Evolutionary conservation across 805 yeast genomes (phyloP), one percentile per base, ranked within the genome.

Genomic region (Metschnikowia henanensis): DNA sequence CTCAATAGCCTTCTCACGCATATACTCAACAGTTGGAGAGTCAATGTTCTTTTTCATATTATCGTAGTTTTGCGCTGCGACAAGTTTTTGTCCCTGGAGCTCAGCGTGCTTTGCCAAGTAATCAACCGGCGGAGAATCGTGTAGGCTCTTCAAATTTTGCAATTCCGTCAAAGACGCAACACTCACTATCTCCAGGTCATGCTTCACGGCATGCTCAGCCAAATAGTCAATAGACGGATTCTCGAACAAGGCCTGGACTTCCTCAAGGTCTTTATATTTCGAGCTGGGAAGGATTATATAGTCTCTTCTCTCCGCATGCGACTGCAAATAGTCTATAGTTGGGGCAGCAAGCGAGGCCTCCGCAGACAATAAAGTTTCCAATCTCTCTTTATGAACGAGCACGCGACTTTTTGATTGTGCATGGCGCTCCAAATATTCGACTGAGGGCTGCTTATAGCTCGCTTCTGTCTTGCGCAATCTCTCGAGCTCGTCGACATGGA

Each of bases 241-340:
- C 15, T 45, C 31, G 12, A 35, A 20, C 6, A 18, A 23, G 4
- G 28, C 20, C n/a, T 43, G 23, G n/a, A 30, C 20, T 6, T 31
- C 26, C 18, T 37, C 31, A 10, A 51, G 33, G 3, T 31, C 30
- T 2, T 10, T 18, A 12, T 35, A 32, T 15, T 17, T 30, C 18
- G 38, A 35, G 4, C 7, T 25, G 3, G 38, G 6, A 10, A 48
- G 10, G 29, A 45, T 16, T 6, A 26, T 23, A 6, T 20, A 39
- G 15, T 37, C 37, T 4, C 6, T 29, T 12, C 15, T n/a, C 29
- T 31, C 29, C 3, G 47, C 47, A 9, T 31, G 36, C 4, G 49
- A 45, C 9, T 40, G 39, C 23, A 59, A 41, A 33, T 51, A 51
- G 16, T 48, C 50, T 12, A 54, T 46, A 6, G 49, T 39, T 10